phyloP scores from a whole-genome alignment of 2,329 filamentous ascomycete species.

The Colletotrichum euphorbiae region DNA sequence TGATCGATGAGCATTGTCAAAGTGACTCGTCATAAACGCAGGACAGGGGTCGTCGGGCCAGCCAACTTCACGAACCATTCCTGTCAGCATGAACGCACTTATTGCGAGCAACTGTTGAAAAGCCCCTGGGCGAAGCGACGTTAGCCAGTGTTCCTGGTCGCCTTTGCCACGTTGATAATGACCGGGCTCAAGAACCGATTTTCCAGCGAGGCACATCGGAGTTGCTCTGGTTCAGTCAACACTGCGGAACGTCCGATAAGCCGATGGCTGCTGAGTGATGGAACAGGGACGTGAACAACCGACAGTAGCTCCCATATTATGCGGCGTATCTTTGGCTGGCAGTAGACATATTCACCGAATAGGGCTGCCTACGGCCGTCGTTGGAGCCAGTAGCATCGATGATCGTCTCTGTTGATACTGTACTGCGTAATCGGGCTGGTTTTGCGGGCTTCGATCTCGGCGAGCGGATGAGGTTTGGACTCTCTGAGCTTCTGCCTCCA shows the following conservation, averaged over 20 bases:
- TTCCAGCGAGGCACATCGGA: background rate
- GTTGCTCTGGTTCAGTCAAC: too few relatives aligned
- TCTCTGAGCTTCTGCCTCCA: background rate
- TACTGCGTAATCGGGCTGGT: too few relatives aligned
- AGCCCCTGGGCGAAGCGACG: background rate
- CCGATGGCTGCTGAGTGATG: constrained; percentile 2
- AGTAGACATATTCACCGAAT: too few relatives aligned
- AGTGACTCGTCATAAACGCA: constrained; percentile 28
- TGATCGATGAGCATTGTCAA: constrained; percentile 24
- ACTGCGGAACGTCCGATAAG: background rate
- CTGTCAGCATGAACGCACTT: background rate
- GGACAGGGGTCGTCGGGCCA: constrained; percentile 9
- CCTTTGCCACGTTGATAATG: background rate
- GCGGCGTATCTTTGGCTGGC: too few relatives aligned
- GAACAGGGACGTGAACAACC: background rate
- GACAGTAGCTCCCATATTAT: too few relatives aligned
- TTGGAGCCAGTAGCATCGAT: too few relatives aligned
- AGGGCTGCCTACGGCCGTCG: background rate
- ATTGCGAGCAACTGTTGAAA: background rate
- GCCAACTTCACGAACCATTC: constrained; percentile 1
- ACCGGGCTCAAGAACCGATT: too few relatives aligned
- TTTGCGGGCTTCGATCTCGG: too few relatives aligned
- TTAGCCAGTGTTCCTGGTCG: constrained; percentile 8
- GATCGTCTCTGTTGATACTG: too few relatives aligned
- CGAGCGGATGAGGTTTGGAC: constrained; percentile 34